Evolutionary conservation across 129 eudicot species (phyloP), one percentile per base, ranked within the genome.

Genomic region (Lactuca saligna): DNA sequence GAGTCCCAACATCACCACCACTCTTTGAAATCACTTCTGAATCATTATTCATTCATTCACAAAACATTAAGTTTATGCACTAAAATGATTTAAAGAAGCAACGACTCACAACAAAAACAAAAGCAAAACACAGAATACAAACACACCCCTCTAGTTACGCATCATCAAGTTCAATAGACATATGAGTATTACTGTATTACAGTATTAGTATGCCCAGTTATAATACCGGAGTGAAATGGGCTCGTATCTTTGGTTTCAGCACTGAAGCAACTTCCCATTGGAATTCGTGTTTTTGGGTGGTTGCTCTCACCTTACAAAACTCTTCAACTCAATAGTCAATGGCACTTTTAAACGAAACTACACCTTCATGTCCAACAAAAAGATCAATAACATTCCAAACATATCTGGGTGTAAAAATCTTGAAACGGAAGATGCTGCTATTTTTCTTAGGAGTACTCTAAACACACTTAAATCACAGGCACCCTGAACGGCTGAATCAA

Each of bases 251-350:
- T 82, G 57, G 79, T 72, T 65, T 80, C 68, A 57, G 87, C 81
- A 83, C 97, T 87, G 49, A 76, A 82, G 73, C 97, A 91, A 81
- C 75, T 65, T 63, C 97, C 97, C 97, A 91, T 90, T 55, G 57
- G 54, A 67, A 65, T 59, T 48, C 8, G 50, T 66, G 65, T 48
- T 51, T 37, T 32, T 62, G 34, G 20, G 15, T 56, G 20, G 15
- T 46, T 4, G 14, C 34, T 16, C 48, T 57, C 12, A 48, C 10
- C 10, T 56, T 41, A n/a, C 61, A 46, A 61, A 51, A 8, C 9
- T 57, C 50, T 50, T 61, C 11, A 54, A 35, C 7, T 25, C 51
- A 0, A 11, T 46, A 4, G 25, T 54, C 20, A 54, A 71, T 54
- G 14, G 49, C 25, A 34, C 5, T 1, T 15, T 58, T 13, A 71